Evolutionary conservation across 768 basidiomycete genomes (phyloP).

Genomic region (Suillus bovinus): DNA sequence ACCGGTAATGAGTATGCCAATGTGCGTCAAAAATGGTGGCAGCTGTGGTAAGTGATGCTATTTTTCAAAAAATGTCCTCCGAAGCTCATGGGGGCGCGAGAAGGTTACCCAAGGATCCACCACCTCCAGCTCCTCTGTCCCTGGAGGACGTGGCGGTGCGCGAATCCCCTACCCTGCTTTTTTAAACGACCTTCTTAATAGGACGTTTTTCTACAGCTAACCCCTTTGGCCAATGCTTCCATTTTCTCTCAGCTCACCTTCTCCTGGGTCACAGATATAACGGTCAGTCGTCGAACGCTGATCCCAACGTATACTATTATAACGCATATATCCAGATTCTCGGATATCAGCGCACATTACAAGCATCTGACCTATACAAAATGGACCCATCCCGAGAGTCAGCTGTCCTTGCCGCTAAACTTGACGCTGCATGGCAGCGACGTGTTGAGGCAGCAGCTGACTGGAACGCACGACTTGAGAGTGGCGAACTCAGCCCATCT

Average conservation of each 20-base stretch:
- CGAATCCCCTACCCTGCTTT: not conserved
- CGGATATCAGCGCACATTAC: conserved; percentile 72
- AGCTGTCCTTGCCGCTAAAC: conserved; percentile 46
- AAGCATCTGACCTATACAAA: conserved; percentile 75
- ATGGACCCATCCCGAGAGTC: conserved; percentile 53
- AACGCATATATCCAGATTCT: conserved; percentile 38
- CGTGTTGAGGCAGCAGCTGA: conserved; percentile 48
- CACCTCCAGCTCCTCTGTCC: conserved; percentile 53
- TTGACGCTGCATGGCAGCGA: conserved; percentile 55
- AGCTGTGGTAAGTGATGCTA: conserved; percentile 47
- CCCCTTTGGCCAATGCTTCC: conserved; percentile 60
- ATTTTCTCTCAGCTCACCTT: conserved; percentile 62
- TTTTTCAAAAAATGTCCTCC: not conserved
- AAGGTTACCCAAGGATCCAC: conserved; percentile 62
- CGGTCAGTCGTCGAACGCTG: conserved; percentile 34
- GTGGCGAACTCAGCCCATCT: conserved; percentile 45
- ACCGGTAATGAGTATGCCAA: conserved; percentile 39
- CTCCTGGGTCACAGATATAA: conserved; percentile 62
- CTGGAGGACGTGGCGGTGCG: conserved; percentile 56
- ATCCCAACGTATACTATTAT: not conserved
- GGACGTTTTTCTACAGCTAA: conserved; percentile 35
- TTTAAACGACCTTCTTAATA: not conserved
- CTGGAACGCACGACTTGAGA: conserved; percentile 55
- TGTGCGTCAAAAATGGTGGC: conserved; percentile 51
- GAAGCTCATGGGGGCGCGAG: not conserved